phyloP scores from a whole-genome alignment of 495 filamentous ascomycete genomes.

The Aspergillus egyptiacus region DNA sequence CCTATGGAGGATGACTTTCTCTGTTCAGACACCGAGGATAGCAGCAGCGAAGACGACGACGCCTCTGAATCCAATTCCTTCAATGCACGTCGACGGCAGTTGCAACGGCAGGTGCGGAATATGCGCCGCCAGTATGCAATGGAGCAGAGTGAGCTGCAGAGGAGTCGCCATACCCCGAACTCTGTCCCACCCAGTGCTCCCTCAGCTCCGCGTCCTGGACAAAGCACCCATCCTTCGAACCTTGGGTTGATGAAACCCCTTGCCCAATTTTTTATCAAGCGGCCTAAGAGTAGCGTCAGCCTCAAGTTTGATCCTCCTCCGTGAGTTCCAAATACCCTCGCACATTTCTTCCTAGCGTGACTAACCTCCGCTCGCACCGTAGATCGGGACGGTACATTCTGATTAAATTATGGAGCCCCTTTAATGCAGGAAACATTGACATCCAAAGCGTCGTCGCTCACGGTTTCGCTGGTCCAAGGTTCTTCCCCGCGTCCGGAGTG shows the following conservation, averaged over 20 bases:
- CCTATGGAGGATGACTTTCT: constrained; percentile 33
- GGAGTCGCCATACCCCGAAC: constrained; percentile 25
- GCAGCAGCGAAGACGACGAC: constrained; percentile 40
- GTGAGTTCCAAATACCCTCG: constrained; percentile 40
- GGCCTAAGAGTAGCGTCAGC: constrained; percentile 74
- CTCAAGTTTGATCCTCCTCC: constrained; percentile 86
- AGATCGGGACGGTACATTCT: constrained; percentile 70
- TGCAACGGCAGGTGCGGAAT: constrained; percentile 22
- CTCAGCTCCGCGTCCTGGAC: constrained; percentile 1
- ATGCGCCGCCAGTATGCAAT: constrained; percentile 22
- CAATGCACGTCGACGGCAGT: constrained; percentile 27
- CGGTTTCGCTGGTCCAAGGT: constrained; percentile 78
- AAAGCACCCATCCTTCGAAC: constrained; percentile 12
- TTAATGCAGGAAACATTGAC: constrained; percentile 64
- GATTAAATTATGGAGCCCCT: constrained; percentile 80
- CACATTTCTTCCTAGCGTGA: not conserved
- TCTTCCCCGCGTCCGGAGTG: constrained; percentile 50
- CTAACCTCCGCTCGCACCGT: constrained; percentile 7
- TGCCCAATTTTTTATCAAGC: constrained; percentile 73
- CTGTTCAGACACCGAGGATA: constrained; percentile 48
- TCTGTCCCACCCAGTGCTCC: constrained; percentile 16
- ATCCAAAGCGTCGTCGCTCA: constrained; percentile 74
- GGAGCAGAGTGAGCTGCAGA: constrained; percentile 14
- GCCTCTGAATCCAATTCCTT: constrained; percentile 17
- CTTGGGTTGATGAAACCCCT: constrained; percentile 60